Evolutionary conservation across 78 protist genomes (phyloP), one percentile per base, ranked within the genome.

Genomic region (Diacronema lutheri): DNA sequence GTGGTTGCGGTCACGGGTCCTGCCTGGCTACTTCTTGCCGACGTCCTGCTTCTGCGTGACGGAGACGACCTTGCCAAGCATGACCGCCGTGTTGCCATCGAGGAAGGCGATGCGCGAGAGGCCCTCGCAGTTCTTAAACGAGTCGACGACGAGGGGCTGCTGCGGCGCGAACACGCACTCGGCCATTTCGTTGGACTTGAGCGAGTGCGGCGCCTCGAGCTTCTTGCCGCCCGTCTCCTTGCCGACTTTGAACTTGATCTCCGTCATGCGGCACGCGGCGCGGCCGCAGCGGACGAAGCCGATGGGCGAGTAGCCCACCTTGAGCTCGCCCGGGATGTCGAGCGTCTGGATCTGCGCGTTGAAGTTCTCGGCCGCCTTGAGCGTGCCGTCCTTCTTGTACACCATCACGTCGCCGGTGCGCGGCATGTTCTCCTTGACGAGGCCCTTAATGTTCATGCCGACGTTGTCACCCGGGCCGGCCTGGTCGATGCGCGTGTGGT

Each of bases 401-500:
- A 84, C 66, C 92, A 84, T 89, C 55, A 89, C 88, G 81, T 88
- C 91, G 33, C 91, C 91, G 33, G 44, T 41, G 71, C 80, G 79
- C 29, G 91, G 91, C 87, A 88, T 81, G 85, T 74, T 83, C 72
- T 73, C n/a, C 91, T 88, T 88, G 50, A 69, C 73, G 9, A 89
- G 86, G 62, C 88, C 92, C 86, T 84, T 89, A 85, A 83, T 77
- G 88, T 83, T 76, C 40, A 89, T 69, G 81, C 92, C 92, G 40
- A 89, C 89, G 88, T 89, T 89, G 92, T 89, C 92, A 35, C 92
- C 92, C n/a, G 94, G 90, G 41, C 57, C 68, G 80, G 92, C 92
- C 12, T 57, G 65, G 44, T 46, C 85, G 66, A 84, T 56, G 26
- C 74, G 72, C 62, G 41, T 35, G 90, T 92, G 94, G 88, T 92